phyloP scores from a whole-genome alignment of 2,329 filamentous ascomycete species.

The Xylaria sp. region DNA sequence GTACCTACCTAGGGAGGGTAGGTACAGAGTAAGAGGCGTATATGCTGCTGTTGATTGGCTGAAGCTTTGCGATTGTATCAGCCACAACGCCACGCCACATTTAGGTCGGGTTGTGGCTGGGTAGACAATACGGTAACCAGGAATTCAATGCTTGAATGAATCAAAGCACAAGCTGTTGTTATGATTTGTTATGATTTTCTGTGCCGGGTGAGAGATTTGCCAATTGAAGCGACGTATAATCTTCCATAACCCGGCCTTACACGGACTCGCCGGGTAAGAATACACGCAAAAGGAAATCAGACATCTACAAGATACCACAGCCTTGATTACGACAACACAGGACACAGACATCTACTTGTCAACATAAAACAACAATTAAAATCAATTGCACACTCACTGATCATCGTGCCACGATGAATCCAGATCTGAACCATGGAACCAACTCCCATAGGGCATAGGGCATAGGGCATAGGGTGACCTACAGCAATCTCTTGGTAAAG shows the following conservation, averaged over 20 bases:
- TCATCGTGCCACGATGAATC: conserved; percentile 7
- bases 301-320: background rate
- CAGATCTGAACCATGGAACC: background rate
- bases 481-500: conserved; percentile 19
- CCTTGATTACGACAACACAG: background rate
- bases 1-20: too few relatives aligned
- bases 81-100: background rate
- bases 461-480: conserved; percentile 28
- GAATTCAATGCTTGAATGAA: background rate
- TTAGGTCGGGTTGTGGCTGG: background rate
- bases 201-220: too few relatives aligned
- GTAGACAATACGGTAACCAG: background rate
- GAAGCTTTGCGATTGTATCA: background rate
- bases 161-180: too few relatives aligned
- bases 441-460: too few relatives aligned
- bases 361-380: background rate
- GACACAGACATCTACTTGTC: background rate
- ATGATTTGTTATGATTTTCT: too few relatives aligned
- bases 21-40: background rate
- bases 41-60: background rate
- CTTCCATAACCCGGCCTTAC: too few relatives aligned
- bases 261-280: too few relatives aligned
- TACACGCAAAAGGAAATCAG: too few relatives aligned
- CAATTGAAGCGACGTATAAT: too few relatives aligned
- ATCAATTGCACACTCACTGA: background rate